Evolutionary conservation across 2,329 filamentous ascomycete genomes (phyloP).

Genomic region (Ophiostoma sp.): DNA sequence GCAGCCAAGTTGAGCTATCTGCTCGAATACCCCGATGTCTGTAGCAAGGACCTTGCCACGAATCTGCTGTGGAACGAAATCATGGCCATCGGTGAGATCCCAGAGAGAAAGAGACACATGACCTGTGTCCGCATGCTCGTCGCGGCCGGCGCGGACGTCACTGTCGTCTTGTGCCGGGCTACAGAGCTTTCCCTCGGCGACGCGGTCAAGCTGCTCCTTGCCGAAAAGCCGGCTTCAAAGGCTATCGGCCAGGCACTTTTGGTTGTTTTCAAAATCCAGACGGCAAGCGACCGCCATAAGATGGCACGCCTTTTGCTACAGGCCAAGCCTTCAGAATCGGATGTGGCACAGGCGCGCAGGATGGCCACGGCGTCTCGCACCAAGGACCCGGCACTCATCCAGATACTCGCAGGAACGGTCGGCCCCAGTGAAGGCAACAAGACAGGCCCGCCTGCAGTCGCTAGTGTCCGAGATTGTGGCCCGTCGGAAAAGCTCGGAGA

Average conservation of each 20-base stretch:
- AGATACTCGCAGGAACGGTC: not conserved
- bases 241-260: not conserved
- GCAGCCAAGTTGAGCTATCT: not conserved
- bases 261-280: not conserved
- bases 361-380: too few relatives aligned
- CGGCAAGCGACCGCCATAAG: not conserved
- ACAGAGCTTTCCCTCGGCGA: not conserved
- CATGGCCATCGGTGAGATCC: not conserved
- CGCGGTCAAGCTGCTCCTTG: not conserved
- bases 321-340: not conserved
- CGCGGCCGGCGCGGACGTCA: not conserved
- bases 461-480: too few relatives aligned
- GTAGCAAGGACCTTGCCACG: not conserved
- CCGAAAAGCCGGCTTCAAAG: not conserved
- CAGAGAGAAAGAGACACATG: not conserved
- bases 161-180: not conserved
- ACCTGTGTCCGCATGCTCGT: not conserved
- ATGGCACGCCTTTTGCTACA: not conserved
- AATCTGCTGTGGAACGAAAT: not conserved
- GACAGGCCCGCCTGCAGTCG: too few relatives aligned
- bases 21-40: not conserved
- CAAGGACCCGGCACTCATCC: not conserved
- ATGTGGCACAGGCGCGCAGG: not conserved
- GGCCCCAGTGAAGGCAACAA: not conserved
- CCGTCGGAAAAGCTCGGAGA: too few relatives aligned